A percentile compares a stretch with the other conserved stretches of the same genome.
phyloP scores from a whole-genome alignment of 75 land plant genomes.

The Sequoia sempervirens region DNA sequence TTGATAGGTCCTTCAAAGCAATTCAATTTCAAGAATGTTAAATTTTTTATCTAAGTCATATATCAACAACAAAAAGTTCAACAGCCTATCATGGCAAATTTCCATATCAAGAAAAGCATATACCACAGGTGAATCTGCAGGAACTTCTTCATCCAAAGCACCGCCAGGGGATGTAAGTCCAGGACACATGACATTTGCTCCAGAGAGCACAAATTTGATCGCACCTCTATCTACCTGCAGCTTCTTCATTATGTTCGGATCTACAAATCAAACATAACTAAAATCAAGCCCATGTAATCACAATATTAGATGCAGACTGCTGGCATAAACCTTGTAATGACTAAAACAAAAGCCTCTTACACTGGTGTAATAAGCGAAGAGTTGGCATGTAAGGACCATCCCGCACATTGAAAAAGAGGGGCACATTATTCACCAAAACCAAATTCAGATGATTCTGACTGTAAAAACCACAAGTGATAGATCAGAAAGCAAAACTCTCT shows the following conservation, averaged over 20 bases:
- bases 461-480: constrained; percentile 3
- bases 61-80: neutral
- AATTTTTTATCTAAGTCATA: neutral
- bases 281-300: neutral
- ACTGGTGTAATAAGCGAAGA: constrained; percentile 88
- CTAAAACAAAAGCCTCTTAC: constrained; percentile 29
- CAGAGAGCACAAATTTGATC: constrained; percentile 93
- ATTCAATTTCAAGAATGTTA: neutral
- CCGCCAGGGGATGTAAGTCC: constrained; percentile 99
- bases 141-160: constrained; percentile 73
- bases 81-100: neutral
- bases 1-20: neutral
- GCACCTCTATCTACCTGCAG: constrained; percentile 95
- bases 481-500: neutral
- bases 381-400: constrained; percentile 99
- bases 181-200: constrained; percentile 99
- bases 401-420: constrained; percentile 91
- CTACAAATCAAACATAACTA: constrained; percentile 31
- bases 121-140: constrained; percentile 93
- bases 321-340: neutral
- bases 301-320: neutral
- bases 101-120: constrained; percentile 3
- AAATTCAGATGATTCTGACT: constrained; percentile 97
- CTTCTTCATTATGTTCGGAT: constrained; percentile 93
- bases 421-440: constrained; percentile 94